Percentiles rank a stretch among this genome's conserved stretches.
phyloP scores from a whole-genome alignment of 805 yeast genomes.

The Candida sonorensis region DNA sequence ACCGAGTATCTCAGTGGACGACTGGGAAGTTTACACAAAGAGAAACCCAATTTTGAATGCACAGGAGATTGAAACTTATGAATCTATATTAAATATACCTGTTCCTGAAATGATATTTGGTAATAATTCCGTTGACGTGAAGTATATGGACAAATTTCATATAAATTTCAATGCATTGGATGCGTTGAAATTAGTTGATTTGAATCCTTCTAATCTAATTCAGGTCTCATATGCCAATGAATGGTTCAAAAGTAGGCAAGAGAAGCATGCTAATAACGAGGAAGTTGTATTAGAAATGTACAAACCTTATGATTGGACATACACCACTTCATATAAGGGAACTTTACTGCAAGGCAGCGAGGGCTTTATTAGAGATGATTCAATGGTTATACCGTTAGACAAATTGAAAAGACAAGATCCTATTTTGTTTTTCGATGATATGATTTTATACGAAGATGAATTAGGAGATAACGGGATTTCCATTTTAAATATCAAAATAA shows the following conservation, averaged over 20 bases:
- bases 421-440: constrained; percentile 82
- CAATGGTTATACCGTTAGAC: constrained; percentile 53
- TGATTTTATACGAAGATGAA: constrained; percentile 88
- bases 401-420: constrained; percentile 70
- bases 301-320: constrained; percentile 96
- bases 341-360: constrained; percentile 25
- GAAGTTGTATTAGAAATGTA: constrained; percentile 48
- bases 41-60: constrained; percentile 75
- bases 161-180: constrained; percentile 71
- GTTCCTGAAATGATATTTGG: constrained; percentile 98
- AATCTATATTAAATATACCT: constrained; percentile 62
- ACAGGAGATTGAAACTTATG: constrained; percentile 64
- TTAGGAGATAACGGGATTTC: constrained; percentile 94
- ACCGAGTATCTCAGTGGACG: constrained; percentile 62
- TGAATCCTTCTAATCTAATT: constrained; percentile 38
- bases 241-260: constrained; percentile 51
- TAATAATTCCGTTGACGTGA: constrained; percentile 52
- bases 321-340: constrained; percentile 76
- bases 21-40: constrained; percentile 71
- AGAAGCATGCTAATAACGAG: constrained; percentile 25
- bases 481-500: constrained; percentile 63
- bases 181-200: constrained; percentile 54
- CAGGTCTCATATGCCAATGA: constrained; percentile 83
- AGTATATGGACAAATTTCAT: constrained; percentile 15
- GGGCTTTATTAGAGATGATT: constrained; percentile 23